Evolutionary conservation across 495 filamentous ascomycete genomes (phyloP), one percentile per base, ranked within the genome.

Genomic region (Podospora appendiculata): DNA sequence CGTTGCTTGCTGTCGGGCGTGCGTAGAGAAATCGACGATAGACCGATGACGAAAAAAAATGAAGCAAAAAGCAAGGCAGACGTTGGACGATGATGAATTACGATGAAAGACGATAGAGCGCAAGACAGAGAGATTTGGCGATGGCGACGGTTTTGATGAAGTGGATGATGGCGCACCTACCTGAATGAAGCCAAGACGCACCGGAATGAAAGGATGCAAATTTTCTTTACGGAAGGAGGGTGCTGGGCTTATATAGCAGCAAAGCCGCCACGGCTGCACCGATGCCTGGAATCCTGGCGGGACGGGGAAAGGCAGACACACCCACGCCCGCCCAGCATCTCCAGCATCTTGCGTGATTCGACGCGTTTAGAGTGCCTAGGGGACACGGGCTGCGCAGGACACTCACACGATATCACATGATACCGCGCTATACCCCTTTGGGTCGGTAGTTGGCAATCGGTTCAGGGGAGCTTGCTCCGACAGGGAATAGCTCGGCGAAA

Each of bases 351-450:
- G 50, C 64, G 64, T 59, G 61, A 61, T 57, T 58, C 50, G 52
- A 54, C 61, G 58, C 58, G 59, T 61, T 46, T 25, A 25, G 25
- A 25, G 25, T 25, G 25, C 25, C 25, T 51, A 52, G 49, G 60
- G 61, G 48, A 47, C 14, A 16, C 39, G 47, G 58, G 51, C 41
- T 4, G 18, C 19, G 45, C 52, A 48, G 39, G 52, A 51, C 45
- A 53, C 33, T 36, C 11, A 43, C 61, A 39, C 64, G 61, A 18
- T 10, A 41, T 62, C 64, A 66, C 57, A 46, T 66, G 64, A 66
- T 34, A 8, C 1, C 2, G 18, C 39, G 32, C 48, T 58, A 58
- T 14, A 18, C 56, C 54, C 14, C 47, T 57, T 57, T 33, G 36
- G 52, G 55, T 1, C n/a, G 19, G n/a, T 52, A 44, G 44, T 48